A percentile compares a stretch with the other conserved stretches of the same genome.
Evolutionary conservation across 441 rosid species (phyloP).

Genomic region (Populus trichocarpa): DNA sequence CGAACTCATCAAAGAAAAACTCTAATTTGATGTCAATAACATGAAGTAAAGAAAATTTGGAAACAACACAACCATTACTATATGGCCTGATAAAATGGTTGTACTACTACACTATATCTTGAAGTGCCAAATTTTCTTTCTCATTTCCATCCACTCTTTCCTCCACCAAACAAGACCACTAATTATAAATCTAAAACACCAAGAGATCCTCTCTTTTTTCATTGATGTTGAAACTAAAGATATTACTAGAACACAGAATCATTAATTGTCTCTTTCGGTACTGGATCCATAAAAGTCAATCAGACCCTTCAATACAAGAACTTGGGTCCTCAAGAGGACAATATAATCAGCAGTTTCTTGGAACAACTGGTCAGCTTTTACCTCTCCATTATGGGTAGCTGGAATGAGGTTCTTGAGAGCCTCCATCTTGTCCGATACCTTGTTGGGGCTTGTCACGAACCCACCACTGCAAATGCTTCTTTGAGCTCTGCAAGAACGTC

Average conservation of each 20-base stretch:
- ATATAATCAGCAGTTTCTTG: slow-evolving; percentile 60
- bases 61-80: neutral
- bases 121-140: slow-evolving; percentile 2
- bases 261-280: neutral
- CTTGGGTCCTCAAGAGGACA: slow-evolving; percentile 44
- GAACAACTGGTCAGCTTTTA: slow-evolving; percentile 47
- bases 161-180: slow-evolving; percentile 14
- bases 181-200: neutral
- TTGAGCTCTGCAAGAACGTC: slow-evolving; percentile 17
- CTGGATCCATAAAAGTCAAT: slow-evolving; percentile 41
- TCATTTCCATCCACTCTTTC: slow-evolving; percentile 9
- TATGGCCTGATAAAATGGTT: neutral
- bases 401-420: slow-evolving; percentile 54
- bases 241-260: slow-evolving; percentile 11
- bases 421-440: slow-evolving; percentile 44
- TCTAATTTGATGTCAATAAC: neutral
- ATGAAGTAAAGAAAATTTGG: slow-evolving; percentile 4
- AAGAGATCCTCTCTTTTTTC: neutral
- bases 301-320: slow-evolving; percentile 39
- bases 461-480: slow-evolving; percentile 4
- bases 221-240: neutral
- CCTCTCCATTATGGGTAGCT: slow-evolving; percentile 10
- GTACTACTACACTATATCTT: neutral
- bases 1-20: neutral
- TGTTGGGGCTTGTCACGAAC: slow-evolving; percentile 4